Evolutionary conservation across 805 yeast species (phyloP).

Genomic region (Zygotorulaspora florentina): DNA sequence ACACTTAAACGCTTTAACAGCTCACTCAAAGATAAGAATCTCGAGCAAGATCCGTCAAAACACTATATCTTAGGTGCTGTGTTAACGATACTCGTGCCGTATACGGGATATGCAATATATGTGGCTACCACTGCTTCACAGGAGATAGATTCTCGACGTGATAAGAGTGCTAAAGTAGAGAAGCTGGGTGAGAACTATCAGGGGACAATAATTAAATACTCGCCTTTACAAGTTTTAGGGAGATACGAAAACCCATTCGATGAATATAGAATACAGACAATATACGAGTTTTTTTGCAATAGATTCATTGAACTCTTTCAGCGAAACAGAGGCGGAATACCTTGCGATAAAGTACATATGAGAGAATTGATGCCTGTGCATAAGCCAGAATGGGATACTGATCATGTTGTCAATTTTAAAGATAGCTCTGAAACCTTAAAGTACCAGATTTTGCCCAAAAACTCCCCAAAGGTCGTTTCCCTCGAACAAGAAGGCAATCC

Average conservation of each 20-base stretch:
- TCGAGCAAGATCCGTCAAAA: constrained; percentile 11
- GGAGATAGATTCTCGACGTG: constrained; percentile 48
- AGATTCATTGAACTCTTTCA: constrained; percentile 69
- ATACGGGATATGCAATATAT: constrained; percentile 62
- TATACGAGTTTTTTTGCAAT: constrained; percentile 76
- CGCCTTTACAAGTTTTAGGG: constrained; percentile 58
- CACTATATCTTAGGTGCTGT: constrained; percentile 18
- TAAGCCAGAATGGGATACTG: constrained; percentile 46
- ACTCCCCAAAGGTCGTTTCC: constrained; percentile 18
- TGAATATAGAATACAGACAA: constrained; percentile 86
- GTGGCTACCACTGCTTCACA: constrained; percentile 51
- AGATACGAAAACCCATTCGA: constrained; percentile 85
- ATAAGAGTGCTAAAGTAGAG: constrained; percentile 17
- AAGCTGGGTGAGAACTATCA: constrained; percentile 16
- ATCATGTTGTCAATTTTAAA: constrained; percentile 2
- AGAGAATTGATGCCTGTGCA: constrained; percentile 55
- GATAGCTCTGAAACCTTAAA: constrained; percentile 16
- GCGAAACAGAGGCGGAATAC: constrained; percentile 56
- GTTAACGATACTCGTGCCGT: constrained; percentile 38
- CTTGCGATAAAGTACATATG: constrained; percentile 44
- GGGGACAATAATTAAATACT: constrained; percentile 37
- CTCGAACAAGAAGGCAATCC: constrained; percentile 11
- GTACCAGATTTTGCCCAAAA: constrained; percentile 4
- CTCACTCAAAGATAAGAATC: not conserved
- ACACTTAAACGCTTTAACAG: constrained; percentile 1